Percentiles rank a stretch among this genome's conserved stretches.
Evolutionary conservation across 1,284 basidiomycete species (phyloP).

Genomic region (Trichosporon inkin): DNA sequence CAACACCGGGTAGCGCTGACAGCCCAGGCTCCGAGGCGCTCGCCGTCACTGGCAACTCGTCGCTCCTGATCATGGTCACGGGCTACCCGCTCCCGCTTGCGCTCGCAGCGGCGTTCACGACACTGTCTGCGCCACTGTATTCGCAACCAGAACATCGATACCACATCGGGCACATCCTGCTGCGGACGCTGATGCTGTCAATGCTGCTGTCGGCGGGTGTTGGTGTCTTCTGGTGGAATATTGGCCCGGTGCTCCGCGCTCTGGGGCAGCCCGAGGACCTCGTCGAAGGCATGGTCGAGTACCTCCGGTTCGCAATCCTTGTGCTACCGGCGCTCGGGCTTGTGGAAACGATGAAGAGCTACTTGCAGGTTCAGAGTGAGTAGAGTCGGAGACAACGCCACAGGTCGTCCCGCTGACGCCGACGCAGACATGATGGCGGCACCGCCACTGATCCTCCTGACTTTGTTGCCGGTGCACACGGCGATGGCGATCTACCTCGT

Average conservation of each 20-base stretch:
- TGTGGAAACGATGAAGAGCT: constrained; percentile 32
- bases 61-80: constrained; percentile 33
- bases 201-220: constrained; percentile 25
- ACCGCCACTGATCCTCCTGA: constrained; percentile 27
- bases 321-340: constrained; percentile 25
- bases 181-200: constrained; percentile 33
- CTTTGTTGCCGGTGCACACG: constrained; percentile 31
- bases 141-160: constrained; percentile 22
- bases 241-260: constrained; percentile 24
- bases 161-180: constrained; percentile 41
- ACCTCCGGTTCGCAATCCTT: constrained; percentile 17
- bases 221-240: constrained; percentile 36
- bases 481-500: constrained; percentile 26
- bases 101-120: constrained; percentile 40
- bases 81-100: constrained; percentile 32
- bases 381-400: neutral
- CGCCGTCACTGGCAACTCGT: constrained; percentile 35
- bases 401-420: constrained; percentile 6
- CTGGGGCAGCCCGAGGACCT: constrained; percentile 30
- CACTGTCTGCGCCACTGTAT: constrained; percentile 38
- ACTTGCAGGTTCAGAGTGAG: constrained; percentile 31
- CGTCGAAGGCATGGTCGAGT: constrained; percentile 25
- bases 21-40: constrained; percentile 21
- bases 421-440: constrained; percentile 26
- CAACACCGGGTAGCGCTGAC: neutral